A percentile compares a stretch with the other conserved stretches of the same genome.
These are phyloP conservation scores for Exophiala viscosa DNA, from an alignment of 2,329 filamentous ascomycete genomes.

Conservation along the genomic window DNA sequence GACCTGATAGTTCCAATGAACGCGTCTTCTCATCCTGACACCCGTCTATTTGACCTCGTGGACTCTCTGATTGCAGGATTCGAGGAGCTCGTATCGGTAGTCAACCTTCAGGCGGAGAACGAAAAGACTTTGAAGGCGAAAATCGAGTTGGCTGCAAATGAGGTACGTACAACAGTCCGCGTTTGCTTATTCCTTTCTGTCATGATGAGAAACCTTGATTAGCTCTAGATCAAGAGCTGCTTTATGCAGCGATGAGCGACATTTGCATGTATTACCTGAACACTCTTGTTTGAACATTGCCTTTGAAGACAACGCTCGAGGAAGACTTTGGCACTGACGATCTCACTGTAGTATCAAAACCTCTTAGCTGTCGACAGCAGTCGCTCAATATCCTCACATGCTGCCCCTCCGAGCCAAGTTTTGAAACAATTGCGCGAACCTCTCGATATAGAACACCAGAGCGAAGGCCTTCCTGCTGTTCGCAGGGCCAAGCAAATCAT, in stretches of 20 bases:
- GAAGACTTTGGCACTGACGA: constrained; percentile 31
- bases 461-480: constrained; percentile 30
- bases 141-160: constrained; percentile 22
- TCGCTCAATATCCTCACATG: constrained; percentile 7
- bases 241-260: constrained; percentile 59
- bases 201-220: constrained; percentile 50
- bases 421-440: constrained; percentile 32
- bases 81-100: constrained; percentile 11
- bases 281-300: constrained; percentile 30
- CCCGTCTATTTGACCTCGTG: constrained; percentile 7
- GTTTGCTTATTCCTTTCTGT: neutral
- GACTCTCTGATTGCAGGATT: constrained; percentile 15
- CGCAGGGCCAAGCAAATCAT: constrained; percentile 13
- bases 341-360: constrained; percentile 34
- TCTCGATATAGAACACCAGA: constrained; percentile 44
- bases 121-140: constrained; percentile 16
- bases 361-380: constrained; percentile 29
- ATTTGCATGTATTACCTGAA: constrained; percentile 54
- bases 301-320: constrained; percentile 23
- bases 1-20: constrained; percentile 7
- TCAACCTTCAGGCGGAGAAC: constrained; percentile 9
- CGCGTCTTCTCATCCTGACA: constrained; percentile 6
- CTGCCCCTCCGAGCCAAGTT: constrained; percentile 11
- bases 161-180: constrained; percentile 12
- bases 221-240: constrained; percentile 83